Conservation (phyloP, 768 basidiomycete species). For the Serendipita sp. region DNA sequence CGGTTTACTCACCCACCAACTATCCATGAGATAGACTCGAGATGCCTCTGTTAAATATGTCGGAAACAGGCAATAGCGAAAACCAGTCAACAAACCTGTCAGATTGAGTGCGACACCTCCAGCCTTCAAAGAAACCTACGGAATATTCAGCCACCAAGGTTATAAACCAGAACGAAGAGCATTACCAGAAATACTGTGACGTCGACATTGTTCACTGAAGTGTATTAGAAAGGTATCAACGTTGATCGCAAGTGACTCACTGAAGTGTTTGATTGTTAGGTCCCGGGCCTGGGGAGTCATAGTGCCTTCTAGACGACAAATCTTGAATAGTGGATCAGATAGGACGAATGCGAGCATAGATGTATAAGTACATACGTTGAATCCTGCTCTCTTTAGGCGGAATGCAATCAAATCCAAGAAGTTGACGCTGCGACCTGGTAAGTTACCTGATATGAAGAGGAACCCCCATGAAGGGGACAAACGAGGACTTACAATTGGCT, state of each 20-base stretch:
- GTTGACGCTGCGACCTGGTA: neutral
- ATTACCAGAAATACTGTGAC: conserved; percentile 91
- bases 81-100: conserved; percentile 32
- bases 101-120: conserved; percentile 86
- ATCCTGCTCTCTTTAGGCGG: conserved; percentile 80
- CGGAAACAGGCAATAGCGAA: conserved; percentile 7
- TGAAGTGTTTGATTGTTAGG: conserved; percentile 78
- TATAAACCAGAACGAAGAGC: neutral
- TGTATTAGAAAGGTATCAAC: neutral
- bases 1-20: conserved; percentile 33
- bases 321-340: conserved; percentile 25
- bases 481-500: conserved; percentile 48
- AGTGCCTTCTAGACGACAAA: conserved; percentile 87
- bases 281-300: conserved; percentile 96
- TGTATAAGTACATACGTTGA: conserved; percentile 39
- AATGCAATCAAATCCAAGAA: conserved; percentile 71
- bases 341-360: conserved; percentile 5
- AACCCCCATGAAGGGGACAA: too few species aligned
- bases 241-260: conserved; percentile 28
- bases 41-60: conserved; percentile 35
- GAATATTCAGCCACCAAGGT: neutral
- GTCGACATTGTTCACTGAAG: conserved; percentile 71
- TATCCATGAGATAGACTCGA: conserved; percentile 92
- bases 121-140: conserved; percentile 52
- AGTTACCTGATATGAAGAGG: conserved; percentile 53